A percentile compares a stretch with the other conserved stretches of the same genome.
Evolutionary conservation across 495 filamentous ascomycete genomes (phyloP).

Genomic region (Clohesyomyces aquaticus): DNA sequence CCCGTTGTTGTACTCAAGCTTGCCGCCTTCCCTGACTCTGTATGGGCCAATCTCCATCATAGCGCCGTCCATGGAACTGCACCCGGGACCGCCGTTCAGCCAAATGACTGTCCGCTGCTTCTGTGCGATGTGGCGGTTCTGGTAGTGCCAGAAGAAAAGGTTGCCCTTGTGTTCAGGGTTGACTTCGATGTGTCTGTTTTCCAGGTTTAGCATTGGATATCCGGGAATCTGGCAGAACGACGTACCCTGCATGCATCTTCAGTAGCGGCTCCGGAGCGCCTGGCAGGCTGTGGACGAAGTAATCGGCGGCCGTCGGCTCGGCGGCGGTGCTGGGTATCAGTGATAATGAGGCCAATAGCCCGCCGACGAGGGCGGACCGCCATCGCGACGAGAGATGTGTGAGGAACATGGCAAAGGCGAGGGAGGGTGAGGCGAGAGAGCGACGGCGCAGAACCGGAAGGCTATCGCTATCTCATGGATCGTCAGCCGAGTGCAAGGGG

Average conservation of each 20-base stretch:
- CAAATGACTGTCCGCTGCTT: constrained; percentile 91
- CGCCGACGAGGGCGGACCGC: constrained; percentile 34
- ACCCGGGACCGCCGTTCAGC: constrained; percentile 96
- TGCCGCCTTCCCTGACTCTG: constrained; percentile 74
- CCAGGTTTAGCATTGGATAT: constrained; percentile 10
- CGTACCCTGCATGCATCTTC: constrained; percentile 98
- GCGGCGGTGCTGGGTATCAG: constrained; percentile 40
- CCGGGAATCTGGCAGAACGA: constrained; percentile 9
- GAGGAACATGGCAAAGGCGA: constrained; percentile 18
- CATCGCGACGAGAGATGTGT: constrained; percentile 30
- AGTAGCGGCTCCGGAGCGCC: constrained; percentile 80
- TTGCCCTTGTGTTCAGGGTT: constrained; percentile 82
- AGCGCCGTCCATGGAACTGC: constrained; percentile 94
- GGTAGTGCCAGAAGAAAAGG: constrained; percentile 97
- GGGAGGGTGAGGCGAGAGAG: constrained; percentile 3
- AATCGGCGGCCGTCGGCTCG: constrained; percentile 76
- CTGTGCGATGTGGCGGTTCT: constrained; percentile 93
- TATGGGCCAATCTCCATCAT: constrained; percentile 98
- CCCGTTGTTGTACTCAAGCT: constrained; percentile 79
- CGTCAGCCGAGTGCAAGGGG: constrained; percentile 6
- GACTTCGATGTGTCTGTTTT: constrained; percentile 82
- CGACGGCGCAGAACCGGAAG: constrained; percentile 13
- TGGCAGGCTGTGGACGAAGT: constrained; percentile 82
- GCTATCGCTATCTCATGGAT: constrained; percentile 38
- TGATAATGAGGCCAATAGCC: constrained; percentile 29